A percentile compares a stretch with the other conserved stretches of the same genome.
phyloP scores from a whole-genome alignment of 78 protist genomes.

The Dictyostelium capitatum region DNA sequence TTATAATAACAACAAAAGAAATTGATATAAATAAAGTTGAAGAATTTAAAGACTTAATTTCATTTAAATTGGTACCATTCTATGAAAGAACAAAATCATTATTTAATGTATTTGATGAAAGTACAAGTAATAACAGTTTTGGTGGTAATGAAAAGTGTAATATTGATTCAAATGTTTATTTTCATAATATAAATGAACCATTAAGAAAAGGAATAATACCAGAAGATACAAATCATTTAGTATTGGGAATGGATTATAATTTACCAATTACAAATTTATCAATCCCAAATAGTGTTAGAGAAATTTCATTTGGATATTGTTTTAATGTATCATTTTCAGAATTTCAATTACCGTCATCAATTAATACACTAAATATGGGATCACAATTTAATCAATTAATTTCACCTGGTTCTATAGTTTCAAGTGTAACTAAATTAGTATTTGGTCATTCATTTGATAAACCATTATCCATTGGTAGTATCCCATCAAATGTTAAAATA shows the following conservation, averaged over 20 bases:
- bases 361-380: neutral
- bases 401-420: neutral
- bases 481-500: neutral
- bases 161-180: neutral
- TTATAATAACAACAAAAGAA: slow-evolving; percentile 10
- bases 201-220: neutral
- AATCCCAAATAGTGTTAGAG: neutral
- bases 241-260: neutral
- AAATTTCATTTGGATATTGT: neutral
- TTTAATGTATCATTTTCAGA: neutral
- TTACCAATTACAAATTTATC: neutral
- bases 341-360: neutral
- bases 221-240: neutral
- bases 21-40: neutral
- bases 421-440: neutral
- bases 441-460: neutral
- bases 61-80: neutral
- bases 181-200: neutral
- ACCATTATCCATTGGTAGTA: neutral
- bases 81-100: slow-evolving; percentile 13
- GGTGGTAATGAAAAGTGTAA: neutral
- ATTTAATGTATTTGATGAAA: neutral
- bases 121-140: neutral
- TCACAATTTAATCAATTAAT: neutral
- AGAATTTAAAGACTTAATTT: neutral